phyloP scores from a whole-genome alignment of 1,139 yeast species.

The Pichia sp. region DNA sequence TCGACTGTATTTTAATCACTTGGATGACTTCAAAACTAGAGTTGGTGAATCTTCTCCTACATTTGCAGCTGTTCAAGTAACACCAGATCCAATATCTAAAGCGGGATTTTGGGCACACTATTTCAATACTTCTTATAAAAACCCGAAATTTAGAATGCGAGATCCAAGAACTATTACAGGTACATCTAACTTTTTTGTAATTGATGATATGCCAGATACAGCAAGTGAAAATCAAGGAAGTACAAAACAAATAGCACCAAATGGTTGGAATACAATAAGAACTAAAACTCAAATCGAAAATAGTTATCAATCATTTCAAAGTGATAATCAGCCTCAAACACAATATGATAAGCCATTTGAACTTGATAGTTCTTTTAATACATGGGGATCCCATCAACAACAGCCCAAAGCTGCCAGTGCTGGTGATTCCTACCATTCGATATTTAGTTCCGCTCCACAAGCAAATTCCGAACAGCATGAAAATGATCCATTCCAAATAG shows the following conservation, averaged over 20 bases:
- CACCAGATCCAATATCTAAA: slow-evolving; percentile 22
- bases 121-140: slow-evolving; percentile 20
- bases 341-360: slow-evolving; percentile 6
- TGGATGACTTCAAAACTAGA: slow-evolving; percentile 9
- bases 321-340: neutral
- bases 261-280: neutral
- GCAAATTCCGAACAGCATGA: neutral
- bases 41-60: slow-evolving; percentile 19
- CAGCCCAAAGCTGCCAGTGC: neutral
- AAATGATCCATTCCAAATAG: neutral
- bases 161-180: slow-evolving; percentile 21
- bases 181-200: slow-evolving; percentile 3
- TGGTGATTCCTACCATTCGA: slow-evolving; percentile 10
- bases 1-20: slow-evolving; percentile 11
- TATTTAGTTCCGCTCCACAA: no score
- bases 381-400: neutral
- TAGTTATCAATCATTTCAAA: neutral
- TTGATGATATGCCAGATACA: slow-evolving; percentile 3
- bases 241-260: neutral
- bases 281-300: neutral
- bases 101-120: slow-evolving; percentile 26
- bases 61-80: slow-evolving; percentile 16
- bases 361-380: neutral
- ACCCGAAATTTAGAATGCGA: slow-evolving; percentile 19
- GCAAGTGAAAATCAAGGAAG: slow-evolving; percentile 10